Base-by-base conservation (phyloP, 805 yeast genomes). In the Metschnikowia kofuensis region DNA sequence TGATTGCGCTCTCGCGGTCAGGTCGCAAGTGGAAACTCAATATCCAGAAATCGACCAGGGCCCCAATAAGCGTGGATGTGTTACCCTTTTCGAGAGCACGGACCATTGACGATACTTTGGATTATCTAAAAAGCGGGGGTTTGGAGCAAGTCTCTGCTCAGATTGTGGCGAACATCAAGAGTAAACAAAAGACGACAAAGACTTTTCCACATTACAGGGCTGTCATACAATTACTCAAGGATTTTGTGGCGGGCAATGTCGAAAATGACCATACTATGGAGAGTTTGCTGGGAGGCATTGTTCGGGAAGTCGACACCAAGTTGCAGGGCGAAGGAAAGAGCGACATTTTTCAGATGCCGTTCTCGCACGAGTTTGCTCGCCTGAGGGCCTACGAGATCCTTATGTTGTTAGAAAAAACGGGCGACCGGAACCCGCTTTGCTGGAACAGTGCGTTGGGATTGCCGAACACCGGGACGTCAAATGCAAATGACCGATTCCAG, bases 191-290 rank as follows among this genome's bases (percentile, higher is more conserved):
- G 9, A 2, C 7, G 3, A 6, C 30, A 2, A 7, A 4, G 12
- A 31, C 34, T 6, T 65, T 68, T 5, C 36, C 37, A 12, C 54
- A 53, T 35, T 67, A 61, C 44, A 62, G 70, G 0, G 70, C 72
- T 1, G 64, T 79, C 4, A 58, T 83, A 12, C 68, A 66, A 16
- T 53, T 84, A 41, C 59, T 85, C 46, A 77, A 75, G 50, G 78
- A 79, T 38, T 85, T 79, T 60, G 74, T 80, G 2, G 78, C 80
- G 7, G 85, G 83, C 0, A 81, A 83, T 41, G 58, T 77, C 31
- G 59, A 67, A 14, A 76, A 79, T 58, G 74, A 76, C 16, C 70
- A 68, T 2, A 63, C 64, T 12, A 63, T 77, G 7, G 82, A 78
- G 45, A 75, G 88, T 0, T 62, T 79, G 21, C 66, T 83, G 14